Evolutionary conservation across 768 basidiomycete genomes (phyloP).

Genomic region (Kwoniella sp.): DNA sequence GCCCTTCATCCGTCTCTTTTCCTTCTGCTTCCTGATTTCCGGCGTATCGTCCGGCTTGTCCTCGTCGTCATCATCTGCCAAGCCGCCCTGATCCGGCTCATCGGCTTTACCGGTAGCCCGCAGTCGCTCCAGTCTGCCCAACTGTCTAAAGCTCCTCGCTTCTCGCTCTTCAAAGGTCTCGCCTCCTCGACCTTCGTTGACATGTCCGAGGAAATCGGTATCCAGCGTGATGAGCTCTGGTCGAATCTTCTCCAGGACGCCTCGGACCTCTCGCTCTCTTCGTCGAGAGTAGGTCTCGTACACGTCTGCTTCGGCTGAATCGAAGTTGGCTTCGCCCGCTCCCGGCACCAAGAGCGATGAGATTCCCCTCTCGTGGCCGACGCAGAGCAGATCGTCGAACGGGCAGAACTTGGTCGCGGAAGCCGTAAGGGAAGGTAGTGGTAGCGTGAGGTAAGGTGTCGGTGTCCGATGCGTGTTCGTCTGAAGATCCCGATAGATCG

Average conservation of each 20-base stretch:
- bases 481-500: slow-evolving; percentile 70
- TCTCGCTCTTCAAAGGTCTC: slow-evolving; percentile 56
- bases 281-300: slow-evolving; percentile 81
- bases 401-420: slow-evolving; percentile 76
- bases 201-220: slow-evolving; percentile 56
- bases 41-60: slow-evolving; percentile 54
- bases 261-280: slow-evolving; percentile 86
- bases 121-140: slow-evolving; percentile 69
- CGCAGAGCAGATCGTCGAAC: slow-evolving; percentile 56
- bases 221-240: slow-evolving; percentile 82
- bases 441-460: slow-evolving; percentile 79
- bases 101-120: slow-evolving; percentile 68
- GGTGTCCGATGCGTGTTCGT: slow-evolving; percentile 61
- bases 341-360: slow-evolving; percentile 89
- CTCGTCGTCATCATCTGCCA: slow-evolving; percentile 61
- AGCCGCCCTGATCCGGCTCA: slow-evolving; percentile 63
- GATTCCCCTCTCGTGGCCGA: slow-evolving; percentile 64
- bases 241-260: slow-evolving; percentile 89
- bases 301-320: slow-evolving; percentile 89
- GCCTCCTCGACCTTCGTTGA: slow-evolving; percentile 39
- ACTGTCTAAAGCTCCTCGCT: slow-evolving; percentile 40
- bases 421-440: slow-evolving; percentile 77
- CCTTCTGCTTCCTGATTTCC: slow-evolving; percentile 59
- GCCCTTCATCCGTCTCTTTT: slow-evolving; percentile 78
- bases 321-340: slow-evolving; percentile 91